A percentile compares a stretch with the other conserved stretches of the same genome.
These are phyloP conservation scores for Nyctanthes arbortristis DNA, from an alignment of 257 asterid genomes.

Conservation along the genomic window DNA sequence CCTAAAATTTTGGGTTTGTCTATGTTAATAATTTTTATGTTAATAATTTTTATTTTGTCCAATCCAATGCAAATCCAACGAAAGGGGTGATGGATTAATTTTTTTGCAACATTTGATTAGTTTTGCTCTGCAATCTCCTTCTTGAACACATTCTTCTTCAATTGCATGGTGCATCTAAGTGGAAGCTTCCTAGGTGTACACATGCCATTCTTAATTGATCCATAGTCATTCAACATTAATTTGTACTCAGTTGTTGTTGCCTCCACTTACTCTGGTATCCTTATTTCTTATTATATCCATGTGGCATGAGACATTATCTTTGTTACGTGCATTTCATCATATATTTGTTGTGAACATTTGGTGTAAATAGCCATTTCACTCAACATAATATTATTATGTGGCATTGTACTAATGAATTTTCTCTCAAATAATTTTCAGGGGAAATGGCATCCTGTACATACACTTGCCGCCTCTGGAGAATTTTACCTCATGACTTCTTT, in stretches of 20 bases:
- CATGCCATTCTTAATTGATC: background rate
- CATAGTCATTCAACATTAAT: background rate
- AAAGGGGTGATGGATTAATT: background rate
- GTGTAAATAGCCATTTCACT: background rate
- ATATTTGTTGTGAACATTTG: background rate
- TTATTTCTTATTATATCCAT: background rate
- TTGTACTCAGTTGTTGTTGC: background rate
- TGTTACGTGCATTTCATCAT: background rate
- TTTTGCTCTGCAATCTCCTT: background rate
- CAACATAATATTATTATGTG: background rate
- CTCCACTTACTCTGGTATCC: background rate
- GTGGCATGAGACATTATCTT: background rate
- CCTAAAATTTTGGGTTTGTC: background rate
- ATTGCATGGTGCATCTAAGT: background rate
- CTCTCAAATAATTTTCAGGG: conserved; percentile 43
- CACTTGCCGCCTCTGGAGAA: conserved; percentile 90
- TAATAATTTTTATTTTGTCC: background rate
- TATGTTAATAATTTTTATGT: too few species aligned
- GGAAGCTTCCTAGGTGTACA: background rate
- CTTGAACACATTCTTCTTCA: background rate
- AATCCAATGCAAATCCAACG: background rate
- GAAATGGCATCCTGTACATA: conserved; percentile 91
- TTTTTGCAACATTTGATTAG: background rate
- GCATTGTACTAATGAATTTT: conserved; percentile 20
- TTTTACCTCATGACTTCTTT: conserved; percentile 68